Evolutionary conservation across 441 rosid species (phyloP), one percentile per base, ranked within the genome.

Genomic region (Adansonia gregorii): DNA sequence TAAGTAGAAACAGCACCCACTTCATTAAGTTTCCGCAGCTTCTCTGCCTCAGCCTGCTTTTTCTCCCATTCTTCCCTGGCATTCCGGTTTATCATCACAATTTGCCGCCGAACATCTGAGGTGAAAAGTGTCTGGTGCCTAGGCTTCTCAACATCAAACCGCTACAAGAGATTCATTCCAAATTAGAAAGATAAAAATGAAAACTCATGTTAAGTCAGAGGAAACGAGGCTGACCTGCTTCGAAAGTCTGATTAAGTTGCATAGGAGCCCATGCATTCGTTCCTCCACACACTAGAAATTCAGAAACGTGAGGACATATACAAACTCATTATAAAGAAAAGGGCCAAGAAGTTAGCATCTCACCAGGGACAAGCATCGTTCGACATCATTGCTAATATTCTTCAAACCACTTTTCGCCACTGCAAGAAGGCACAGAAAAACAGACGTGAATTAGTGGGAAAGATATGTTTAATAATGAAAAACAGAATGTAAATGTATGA

Each of bases 341-440:
- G 35, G 74, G 64, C 24, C 70, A 79, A 70, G 70, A 65, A 74
- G 80, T 48, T 82, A 74, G 85, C 79, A 82, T 82, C 94, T 89
- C 82, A 96, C 98, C 96, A 93, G 85, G 68, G 99, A 96, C 83
- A 96, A 75, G 83, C 98, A 96, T 72, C 92, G 87, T 81, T 96
- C 98, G 20, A 93, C 93, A 78, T 94, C 98, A 83, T 77, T 87
- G 88, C 93, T 87, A 73, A 90, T 82, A 78, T 83, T 85, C 89
- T 94, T 93, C 83, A 96, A 83, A 43, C 98, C 97, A 72, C 81
- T 84, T 85, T 87, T 90, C 71, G 85, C 86, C 96, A 92, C 99
- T 94, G 90, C 75, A 72, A 3, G 70, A 77, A 85, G 71, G 76
- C 80, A 80, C 27, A 72, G 45, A 56, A 83, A 75, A 79, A 22